Percentiles rank a stretch among this genome's conserved stretches.
Evolutionary conservation across 768 basidiomycete species (phyloP).

Genomic region (Kondoa malvinella): DNA sequence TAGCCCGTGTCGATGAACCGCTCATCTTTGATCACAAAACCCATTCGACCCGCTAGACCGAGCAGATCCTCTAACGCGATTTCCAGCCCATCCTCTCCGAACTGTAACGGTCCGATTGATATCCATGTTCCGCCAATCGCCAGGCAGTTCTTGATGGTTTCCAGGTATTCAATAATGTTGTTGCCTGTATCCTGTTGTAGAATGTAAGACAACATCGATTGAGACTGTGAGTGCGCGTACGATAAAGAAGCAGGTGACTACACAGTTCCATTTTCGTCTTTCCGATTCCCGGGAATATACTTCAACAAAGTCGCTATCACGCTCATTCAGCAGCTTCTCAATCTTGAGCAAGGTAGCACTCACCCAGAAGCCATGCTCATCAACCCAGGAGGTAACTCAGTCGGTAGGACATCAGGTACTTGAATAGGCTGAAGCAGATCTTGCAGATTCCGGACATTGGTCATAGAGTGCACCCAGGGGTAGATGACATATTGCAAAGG

Average conservation of each 20-base stretch:
- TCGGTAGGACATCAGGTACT: conserved; percentile 16
- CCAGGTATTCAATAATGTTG: conserved; percentile 76
- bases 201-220: background rate
- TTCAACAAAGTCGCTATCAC: conserved; percentile 14
- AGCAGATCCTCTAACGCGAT: conserved; percentile 9
- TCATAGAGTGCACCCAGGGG: conserved; percentile 15
- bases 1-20: conserved; percentile 11
- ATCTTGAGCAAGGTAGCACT: background rate
- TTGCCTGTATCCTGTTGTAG: conserved; percentile 64
- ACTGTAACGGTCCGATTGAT: background rate
- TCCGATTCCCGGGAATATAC: conserved; percentile 10
- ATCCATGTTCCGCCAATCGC: background rate
- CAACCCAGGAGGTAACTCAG: background rate
- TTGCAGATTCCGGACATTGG: conserved; percentile 9
- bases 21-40: conserved; percentile 11
- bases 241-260: conserved; percentile 92
- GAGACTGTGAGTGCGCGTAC: background rate
- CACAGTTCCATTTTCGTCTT: conserved; percentile 60
- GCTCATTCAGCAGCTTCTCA: background rate
- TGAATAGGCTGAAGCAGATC: conserved; percentile 2
- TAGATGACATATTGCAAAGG: conserved; percentile 9
- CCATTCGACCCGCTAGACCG: background rate
- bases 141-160: conserved; percentile 41
- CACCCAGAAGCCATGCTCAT: conserved; percentile 14
- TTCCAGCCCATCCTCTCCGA: background rate